Evolutionary conservation across 768 basidiomycete genomes (phyloP), one percentile per base, ranked within the genome.

Genomic region (Arthromyces matolae): DNA sequence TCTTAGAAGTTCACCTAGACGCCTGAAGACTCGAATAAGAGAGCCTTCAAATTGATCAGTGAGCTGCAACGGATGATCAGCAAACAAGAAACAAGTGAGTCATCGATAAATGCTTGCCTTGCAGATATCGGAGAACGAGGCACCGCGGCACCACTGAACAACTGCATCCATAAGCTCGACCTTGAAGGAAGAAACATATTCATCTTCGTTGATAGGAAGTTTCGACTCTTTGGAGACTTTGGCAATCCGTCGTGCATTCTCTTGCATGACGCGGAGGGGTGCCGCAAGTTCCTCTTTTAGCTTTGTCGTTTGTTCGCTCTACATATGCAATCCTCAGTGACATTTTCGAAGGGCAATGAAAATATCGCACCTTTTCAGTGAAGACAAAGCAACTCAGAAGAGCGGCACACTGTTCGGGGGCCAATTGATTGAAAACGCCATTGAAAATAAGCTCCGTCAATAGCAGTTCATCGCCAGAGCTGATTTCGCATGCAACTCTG

Each of bases 81-180:
- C 8, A 2, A 10, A n/a, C 7, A 19, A 25, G n/a, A 53, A 49
- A 8, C 32, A 42, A 24, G 36, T 33, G 28, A 31, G n/a, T 37
- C 12, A 22, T 37, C 32, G 5, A 9, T 19, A 9, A 3, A 4
- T 7, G 57, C 77, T 24, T 34, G 89, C 94, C 81, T 96, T 96
- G 79, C 90, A 93, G 47, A 97, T 93, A 20, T 99, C 95, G 1
- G 88, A 75, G 68, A 99, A 99, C 22, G 90, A 91, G 13, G 93
- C 90, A 4, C 96, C 96, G n/a, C 91, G 83, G 71, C 95, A 98
- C 96, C 96, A 99, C 52, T 93, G 89, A 28, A 93, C 77, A 8
- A 98, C 96, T 1, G 90, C 91, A 54, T 98, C 96, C 93, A 98
- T 99, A 41, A 99, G 81, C 61, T 97, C 95, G 16, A 96, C 91